Percentiles rank a stretch among this genome's conserved stretches.
Evolutionary conservation across 2,329 filamentous ascomycete genomes (phyloP).

Genomic region (Aureobasidium sp.): DNA sequence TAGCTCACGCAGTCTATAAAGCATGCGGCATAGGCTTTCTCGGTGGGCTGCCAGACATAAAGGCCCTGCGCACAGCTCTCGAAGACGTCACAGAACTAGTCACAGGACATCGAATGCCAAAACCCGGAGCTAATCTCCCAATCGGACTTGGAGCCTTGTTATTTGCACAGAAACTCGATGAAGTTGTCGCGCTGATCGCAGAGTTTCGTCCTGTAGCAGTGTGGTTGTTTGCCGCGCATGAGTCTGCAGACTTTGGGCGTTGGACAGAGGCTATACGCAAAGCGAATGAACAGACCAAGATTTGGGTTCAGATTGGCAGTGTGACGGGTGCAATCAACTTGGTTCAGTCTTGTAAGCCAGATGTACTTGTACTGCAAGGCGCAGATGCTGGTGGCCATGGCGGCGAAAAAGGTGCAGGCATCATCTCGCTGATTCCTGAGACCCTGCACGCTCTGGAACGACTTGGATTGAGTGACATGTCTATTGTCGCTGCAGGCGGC

Average conservation of each 20-base stretch:
- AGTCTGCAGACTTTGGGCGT: constrained; percentile 31
- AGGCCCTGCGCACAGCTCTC: background rate
- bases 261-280: constrained; percentile 27
- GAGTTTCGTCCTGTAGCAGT: constrained; percentile 24
- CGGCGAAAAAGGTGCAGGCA: constrained; percentile 45
- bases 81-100: background rate
- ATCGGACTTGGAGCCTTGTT: background rate
- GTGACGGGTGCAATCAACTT: constrained; percentile 49
- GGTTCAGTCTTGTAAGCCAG: constrained; percentile 40
- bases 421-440: constrained; percentile 54
- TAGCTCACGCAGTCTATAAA: background rate
- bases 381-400: constrained; percentile 60
- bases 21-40: constrained; percentile 2
- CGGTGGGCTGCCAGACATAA: background rate
- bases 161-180: constrained; percentile 3
- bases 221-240: constrained; percentile 58
- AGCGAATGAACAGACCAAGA: constrained; percentile 32
- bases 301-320: constrained; percentile 57
- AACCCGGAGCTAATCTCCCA: background rate
- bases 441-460: constrained; percentile 40
- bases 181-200: background rate
- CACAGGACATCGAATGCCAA: background rate
- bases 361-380: constrained; percentile 56
- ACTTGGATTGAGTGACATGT: constrained; percentile 9
- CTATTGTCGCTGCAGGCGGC: constrained; percentile 47